Evolutionary conservation across 768 basidiomycete species (phyloP), one percentile per base, ranked within the genome.

Genomic region (Coprinellus micaceus): DNA sequence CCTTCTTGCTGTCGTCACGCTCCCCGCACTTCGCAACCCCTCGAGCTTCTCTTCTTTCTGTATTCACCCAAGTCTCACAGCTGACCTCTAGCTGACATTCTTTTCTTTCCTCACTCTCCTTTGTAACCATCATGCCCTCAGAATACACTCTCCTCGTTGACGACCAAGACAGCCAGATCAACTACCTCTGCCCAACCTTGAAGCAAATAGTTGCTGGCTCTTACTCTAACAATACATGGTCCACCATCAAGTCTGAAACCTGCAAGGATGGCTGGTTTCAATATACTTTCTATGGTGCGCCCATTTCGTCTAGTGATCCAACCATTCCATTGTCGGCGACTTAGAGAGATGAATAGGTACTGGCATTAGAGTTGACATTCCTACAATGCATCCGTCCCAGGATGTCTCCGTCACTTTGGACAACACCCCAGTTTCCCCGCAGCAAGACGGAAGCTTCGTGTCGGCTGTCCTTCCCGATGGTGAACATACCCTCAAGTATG

Each of bases 171-270:
- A 41, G 60, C 1, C 62, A 65, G 29, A 57, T 77, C 59, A 59
- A 68, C 25, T 77, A 75, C 57, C 66, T 75, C 12, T 77, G 76
- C 56, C 66, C 70, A 11, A 65, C 72, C 2, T 60, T 64, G 12
- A 66, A 72, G 37, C 66, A 75, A 43, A 57, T 52, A 7, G 70
- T 75, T 10, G 58, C 65, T 28, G 71, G 73, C 21, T 63, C 72
- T 17, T 76, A 72, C 60, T 72, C 68, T 57, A 73, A 71, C 58
- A 69, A 71, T 57, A 74, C 74, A 3, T 76, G 76, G 75, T 71
- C 74, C 9, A 67, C 69, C 12, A 67, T 71, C 33, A 60, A 66
- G 21, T 64, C 63, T 48, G 59, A 63, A 29, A 56, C 59, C 21
- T 77, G 77, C 52, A 60, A 28, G 24, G 63, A 66, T 48, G 75